Percentiles rank a stretch among this genome's conserved stretches.
Evolutionary conservation across 305 asterid genomes (phyloP).

Genomic region (Caryopteris hybrid): DNA sequence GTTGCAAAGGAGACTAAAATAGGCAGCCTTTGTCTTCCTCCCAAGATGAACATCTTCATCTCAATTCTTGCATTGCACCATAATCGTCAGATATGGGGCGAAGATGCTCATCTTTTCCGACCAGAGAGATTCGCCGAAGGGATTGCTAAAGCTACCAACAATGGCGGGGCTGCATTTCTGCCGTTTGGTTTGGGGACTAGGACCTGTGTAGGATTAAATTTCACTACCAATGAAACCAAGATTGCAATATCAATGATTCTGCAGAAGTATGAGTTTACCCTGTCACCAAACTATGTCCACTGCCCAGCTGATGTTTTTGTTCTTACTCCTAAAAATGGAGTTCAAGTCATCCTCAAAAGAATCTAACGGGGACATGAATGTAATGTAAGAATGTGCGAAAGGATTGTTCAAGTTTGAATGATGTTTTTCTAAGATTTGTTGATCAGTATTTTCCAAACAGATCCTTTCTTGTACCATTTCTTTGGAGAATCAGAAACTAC

Average conservation of each 20-base stretch:
- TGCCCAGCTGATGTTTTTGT: slow-evolving; percentile 43
- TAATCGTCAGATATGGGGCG: slow-evolving; percentile 47
- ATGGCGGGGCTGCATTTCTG: slow-evolving; percentile 41
- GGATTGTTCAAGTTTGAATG: background rate
- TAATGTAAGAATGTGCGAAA: background rate
- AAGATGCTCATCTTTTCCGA: slow-evolving; percentile 50
- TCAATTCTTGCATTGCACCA: slow-evolving; percentile 51
- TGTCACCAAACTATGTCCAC: slow-evolving; percentile 54
- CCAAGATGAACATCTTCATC: slow-evolving; percentile 39
- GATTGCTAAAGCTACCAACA: slow-evolving; percentile 54
- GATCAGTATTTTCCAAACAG: background rate
- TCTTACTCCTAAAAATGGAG: slow-evolving; percentile 57
- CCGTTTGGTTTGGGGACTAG: slow-evolving; percentile 68
- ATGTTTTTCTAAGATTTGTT: background rate
- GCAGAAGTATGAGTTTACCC: slow-evolving; percentile 39
- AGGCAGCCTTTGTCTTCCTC: slow-evolving; percentile 35
- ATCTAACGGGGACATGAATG: slow-evolving; percentile 5
- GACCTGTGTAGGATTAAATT: slow-evolving; percentile 65
- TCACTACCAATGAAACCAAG: slow-evolving; percentile 60
- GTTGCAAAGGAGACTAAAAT: slow-evolving; percentile 36
- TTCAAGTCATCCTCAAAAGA: slow-evolving; percentile 42
- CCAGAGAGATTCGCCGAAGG: slow-evolving; percentile 55
- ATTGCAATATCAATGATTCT: slow-evolving; percentile 56
- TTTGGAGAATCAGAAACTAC: slow-evolving; percentile 44
- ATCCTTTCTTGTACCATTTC: background rate